Evolutionary conservation across 257 asterid genomes (phyloP).

Genomic region (Linaria vulgaris): DNA sequence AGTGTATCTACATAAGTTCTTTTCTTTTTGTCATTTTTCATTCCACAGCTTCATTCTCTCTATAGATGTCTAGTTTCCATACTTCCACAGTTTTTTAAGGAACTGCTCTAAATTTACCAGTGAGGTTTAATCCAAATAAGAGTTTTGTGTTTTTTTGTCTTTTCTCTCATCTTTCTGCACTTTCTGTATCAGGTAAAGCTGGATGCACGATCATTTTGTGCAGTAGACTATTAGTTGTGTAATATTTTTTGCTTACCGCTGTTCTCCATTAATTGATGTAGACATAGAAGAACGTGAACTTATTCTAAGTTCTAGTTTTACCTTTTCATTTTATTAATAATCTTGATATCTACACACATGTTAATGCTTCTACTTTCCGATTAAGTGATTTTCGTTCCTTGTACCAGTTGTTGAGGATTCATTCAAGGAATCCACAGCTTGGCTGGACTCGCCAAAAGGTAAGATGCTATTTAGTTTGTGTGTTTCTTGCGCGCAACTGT

Average conservation of each 20-base stretch:
- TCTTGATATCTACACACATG: background rate
- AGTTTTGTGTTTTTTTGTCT: too few species aligned
- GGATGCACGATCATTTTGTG: background rate
- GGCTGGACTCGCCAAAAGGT: conserved; percentile 99
- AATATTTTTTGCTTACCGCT: conserved; percentile 3
- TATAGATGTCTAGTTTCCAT: too few species aligned
- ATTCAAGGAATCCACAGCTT: conserved; percentile 67
- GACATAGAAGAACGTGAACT: background rate
- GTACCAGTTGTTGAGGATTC: conserved; percentile 69
- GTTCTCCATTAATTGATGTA: conserved; percentile 1
- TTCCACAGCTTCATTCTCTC: too few species aligned
- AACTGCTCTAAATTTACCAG: too few species aligned
- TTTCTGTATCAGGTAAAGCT: background rate
- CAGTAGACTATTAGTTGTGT: background rate
- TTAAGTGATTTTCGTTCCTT: conserved; percentile 21
- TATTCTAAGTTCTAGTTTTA: background rate
- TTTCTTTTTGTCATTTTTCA: too few species aligned
- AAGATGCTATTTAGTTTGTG: conserved; percentile 26
- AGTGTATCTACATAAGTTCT: too few species aligned
- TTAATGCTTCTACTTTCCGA: conserved; percentile 15
- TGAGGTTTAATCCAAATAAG: too few species aligned
- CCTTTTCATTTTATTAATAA: background rate
- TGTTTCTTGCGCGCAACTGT: conserved; percentile 15
- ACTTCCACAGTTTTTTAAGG: too few species aligned
- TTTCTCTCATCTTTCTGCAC: background rate